Percentiles rank a stretch among this genome's conserved stretches.
Evolutionary conservation across 345 rosid genomes (phyloP).

Genomic region (Carallia brachiata): DNA sequence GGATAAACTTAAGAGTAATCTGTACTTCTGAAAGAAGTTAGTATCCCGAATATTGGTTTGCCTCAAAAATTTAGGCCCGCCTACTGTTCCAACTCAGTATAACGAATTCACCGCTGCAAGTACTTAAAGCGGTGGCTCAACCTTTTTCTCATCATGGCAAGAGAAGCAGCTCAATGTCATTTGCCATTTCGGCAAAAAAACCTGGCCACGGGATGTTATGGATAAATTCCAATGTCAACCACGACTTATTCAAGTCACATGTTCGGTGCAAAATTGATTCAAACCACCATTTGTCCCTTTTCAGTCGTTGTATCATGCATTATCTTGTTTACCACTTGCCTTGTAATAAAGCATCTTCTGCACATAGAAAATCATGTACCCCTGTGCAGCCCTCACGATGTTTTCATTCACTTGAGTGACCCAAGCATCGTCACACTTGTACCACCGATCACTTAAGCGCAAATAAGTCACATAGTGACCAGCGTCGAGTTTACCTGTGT

Average conservation of each 20-base stretch:
- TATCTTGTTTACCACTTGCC: conserved; percentile 44
- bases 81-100: conserved; percentile 19
- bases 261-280: background rate
- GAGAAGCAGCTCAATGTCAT: conserved; percentile 10
- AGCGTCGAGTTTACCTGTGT: conserved; percentile 77
- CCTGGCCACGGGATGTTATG: conserved; percentile 17
- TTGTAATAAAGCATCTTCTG: conserved; percentile 67
- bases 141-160: background rate
- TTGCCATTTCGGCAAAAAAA: conserved; percentile 13
- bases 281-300: conserved; percentile 1
- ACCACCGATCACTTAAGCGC: conserved; percentile 72
- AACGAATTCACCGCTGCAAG: conserved; percentile 10
- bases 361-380: conserved; percentile 85
- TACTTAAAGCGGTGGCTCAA: background rate
- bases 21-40: conserved; percentile 23
- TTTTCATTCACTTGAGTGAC: conserved; percentile 80
- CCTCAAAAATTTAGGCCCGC: conserved; percentile 50
- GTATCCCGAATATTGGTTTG: conserved; percentile 25
- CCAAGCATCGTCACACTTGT: conserved; percentile 95
- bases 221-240: conserved; percentile 2
- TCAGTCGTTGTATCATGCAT: conserved; percentile 12
- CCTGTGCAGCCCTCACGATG: conserved; percentile 77
- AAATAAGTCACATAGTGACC: conserved; percentile 87
- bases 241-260: background rate
- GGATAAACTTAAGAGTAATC: conserved; percentile 18